Percentiles rank a stretch among this genome's conserved stretches.
These are phyloP conservation scores for Candida boleticola DNA, from an alignment of 805 yeast species.

Conservation along the genomic window DNA sequence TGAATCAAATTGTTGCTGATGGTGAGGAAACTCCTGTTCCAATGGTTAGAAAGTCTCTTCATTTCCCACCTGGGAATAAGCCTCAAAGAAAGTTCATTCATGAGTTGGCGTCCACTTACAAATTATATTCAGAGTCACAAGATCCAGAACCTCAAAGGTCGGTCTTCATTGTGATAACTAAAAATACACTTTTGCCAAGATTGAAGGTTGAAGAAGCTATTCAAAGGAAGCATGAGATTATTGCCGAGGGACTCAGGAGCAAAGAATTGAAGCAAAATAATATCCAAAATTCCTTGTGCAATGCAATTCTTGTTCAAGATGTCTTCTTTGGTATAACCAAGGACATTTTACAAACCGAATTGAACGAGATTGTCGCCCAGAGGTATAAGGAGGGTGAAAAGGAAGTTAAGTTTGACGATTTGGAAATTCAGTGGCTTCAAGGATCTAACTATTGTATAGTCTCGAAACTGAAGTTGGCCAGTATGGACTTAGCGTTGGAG, in stretches of 20 bases:
- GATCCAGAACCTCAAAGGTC: slow-evolving; percentile 79
- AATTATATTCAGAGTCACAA: slow-evolving; percentile 67
- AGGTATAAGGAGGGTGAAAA: slow-evolving; percentile 7
- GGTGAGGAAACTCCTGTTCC: slow-evolving; percentile 12
- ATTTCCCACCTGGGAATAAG: slow-evolving; percentile 71
- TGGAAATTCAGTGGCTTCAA: slow-evolving; percentile 38
- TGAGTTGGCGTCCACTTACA: slow-evolving; percentile 58
- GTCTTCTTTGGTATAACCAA: slow-evolving; percentile 52
- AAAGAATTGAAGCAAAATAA: slow-evolving; percentile 19
- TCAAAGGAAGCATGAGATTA: slow-evolving; percentile 18
- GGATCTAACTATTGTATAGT: slow-evolving; percentile 42
- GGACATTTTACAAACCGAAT: slow-evolving; percentile 38
- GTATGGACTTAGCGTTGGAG: slow-evolving; percentile 38
- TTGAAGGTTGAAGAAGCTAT: slow-evolving; percentile 47
- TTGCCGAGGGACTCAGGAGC: slow-evolving; percentile 17
- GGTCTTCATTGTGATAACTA: slow-evolving; percentile 53
- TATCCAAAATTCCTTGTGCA: slow-evolving; percentile 37
- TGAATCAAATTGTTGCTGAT: slow-evolving; percentile 17
- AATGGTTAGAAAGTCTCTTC: slow-evolving; percentile 37
- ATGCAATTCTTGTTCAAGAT: slow-evolving; percentile 55
- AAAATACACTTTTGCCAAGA: slow-evolving; percentile 38
- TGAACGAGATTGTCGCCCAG: slow-evolving; percentile 17
- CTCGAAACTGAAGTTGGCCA: slow-evolving; percentile 31
- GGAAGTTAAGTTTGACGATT: slow-evolving; percentile 17
- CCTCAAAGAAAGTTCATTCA: slow-evolving; percentile 72